Evolutionary conservation across 106 monocot species (phyloP).

Genomic region (Dioscorea alata): DNA sequence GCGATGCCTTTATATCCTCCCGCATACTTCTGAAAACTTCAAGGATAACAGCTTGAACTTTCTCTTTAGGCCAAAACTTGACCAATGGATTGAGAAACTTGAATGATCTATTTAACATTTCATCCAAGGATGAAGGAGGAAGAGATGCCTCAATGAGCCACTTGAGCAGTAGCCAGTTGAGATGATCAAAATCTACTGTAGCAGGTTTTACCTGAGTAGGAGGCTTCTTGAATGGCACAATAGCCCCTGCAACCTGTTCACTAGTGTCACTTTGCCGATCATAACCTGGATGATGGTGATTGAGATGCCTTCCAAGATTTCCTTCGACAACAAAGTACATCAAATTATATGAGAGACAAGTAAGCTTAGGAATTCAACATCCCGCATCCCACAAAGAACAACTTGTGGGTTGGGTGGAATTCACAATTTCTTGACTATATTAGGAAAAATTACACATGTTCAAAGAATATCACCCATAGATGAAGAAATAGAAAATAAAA

Average conservation of each 20-base stretch:
- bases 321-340: conserved; percentile 30
- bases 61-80: conserved; percentile 66
- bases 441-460: no score
- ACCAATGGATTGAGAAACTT: conserved; percentile 61
- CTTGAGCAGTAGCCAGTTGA: conserved; percentile 72
- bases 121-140: conserved; percentile 45
- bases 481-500: background rate
- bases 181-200: conserved; percentile 45
- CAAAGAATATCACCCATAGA: background rate
- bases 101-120: conserved; percentile 30
- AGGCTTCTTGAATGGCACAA: conserved; percentile 25
- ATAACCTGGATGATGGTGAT: conserved; percentile 85
- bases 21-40: conserved; percentile 66
- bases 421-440: no score
- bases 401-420: no score
- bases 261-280: conserved; percentile 32
- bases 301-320: conserved; percentile 89
- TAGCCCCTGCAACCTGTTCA: conserved; percentile 17
- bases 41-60: conserved; percentile 30
- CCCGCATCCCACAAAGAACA: no score
- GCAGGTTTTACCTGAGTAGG: conserved; percentile 31
- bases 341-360: background rate
- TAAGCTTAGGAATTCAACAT: no score
- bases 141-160: conserved; percentile 54
- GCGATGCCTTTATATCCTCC: conserved; percentile 57